Conservation (phyloP, 345 rosid genomes). For the Citrus cavaleriei region DNA sequence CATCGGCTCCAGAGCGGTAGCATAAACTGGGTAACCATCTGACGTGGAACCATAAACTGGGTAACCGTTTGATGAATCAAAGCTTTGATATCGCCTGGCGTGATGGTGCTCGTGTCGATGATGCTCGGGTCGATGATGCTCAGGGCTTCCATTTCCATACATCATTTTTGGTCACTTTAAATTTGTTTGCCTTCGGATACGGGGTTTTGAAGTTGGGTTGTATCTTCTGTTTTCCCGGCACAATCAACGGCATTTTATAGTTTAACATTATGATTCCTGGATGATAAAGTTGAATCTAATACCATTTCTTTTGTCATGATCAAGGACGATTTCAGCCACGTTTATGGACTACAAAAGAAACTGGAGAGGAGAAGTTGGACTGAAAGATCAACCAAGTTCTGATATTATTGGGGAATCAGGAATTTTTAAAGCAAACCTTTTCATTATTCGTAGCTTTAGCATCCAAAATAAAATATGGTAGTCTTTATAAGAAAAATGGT, state of each 20-base stretch:
- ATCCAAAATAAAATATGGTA: neutral
- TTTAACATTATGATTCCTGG: neutral
- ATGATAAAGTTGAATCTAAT: conserved; percentile 34
- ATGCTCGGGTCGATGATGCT: conserved; percentile 1
- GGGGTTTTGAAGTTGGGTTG: neutral
- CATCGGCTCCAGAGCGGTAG: neutral
- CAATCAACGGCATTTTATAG: conserved; percentile 20
- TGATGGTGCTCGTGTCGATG: conserved; percentile 9
- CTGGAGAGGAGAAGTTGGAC: neutral
- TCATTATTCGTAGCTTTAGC: neutral
- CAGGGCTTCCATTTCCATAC: neutral
- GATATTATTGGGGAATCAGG: neutral
- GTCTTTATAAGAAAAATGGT: neutral
- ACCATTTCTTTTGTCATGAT: conserved; percentile 13
- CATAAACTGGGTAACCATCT: neutral
- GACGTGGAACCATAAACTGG: neutral
- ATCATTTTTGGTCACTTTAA: conserved; percentile 10
- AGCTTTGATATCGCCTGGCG: neutral
- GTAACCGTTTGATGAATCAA: conserved; percentile 6
- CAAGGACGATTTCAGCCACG: neutral
- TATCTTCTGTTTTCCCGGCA: neutral
- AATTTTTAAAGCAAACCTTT: neutral
- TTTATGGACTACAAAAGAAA: neutral
- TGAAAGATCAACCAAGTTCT: neutral
- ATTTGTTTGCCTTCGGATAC: neutral